These are phyloP conservation scores for Misopates orontium DNA, from an alignment of 257 asterid species.

Conservation along the genomic window DNA sequence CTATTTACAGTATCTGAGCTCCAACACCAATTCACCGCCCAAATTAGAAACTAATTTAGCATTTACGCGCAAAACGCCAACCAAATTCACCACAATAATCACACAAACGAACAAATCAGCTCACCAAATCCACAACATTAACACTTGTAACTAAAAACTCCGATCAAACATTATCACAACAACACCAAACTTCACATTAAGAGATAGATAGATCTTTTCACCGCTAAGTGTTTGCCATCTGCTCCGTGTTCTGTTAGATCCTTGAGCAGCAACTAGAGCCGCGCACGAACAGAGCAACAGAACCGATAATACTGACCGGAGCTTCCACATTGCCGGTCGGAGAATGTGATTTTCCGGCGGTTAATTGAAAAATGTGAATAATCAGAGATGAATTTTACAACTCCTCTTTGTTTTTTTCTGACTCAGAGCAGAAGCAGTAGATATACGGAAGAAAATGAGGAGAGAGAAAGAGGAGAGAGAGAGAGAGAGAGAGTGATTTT, in stretches of 20 bases:
- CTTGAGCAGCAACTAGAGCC: constrained; percentile 57
- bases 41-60: no score
- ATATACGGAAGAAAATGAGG: background rate
- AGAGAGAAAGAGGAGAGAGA: background rate
- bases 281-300: constrained; percentile 46
- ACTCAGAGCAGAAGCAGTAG: background rate
- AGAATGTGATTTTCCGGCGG: constrained; percentile 1
- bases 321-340: constrained; percentile 58
- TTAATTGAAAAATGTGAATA: background rate
- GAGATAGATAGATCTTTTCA: constrained; percentile 19
- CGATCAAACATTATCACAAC: background rate
- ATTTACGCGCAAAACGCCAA: no score
- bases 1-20: no score
- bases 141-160: background rate
- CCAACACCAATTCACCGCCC: no score
- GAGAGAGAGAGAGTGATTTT: no score
- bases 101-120: no score
- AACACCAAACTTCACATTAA: no score
- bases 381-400: no score
- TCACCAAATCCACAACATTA: background rate
- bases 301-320: constrained; percentile 24
- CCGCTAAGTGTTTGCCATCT: constrained; percentile 73
- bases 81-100: background rate
- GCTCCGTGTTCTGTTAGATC: constrained; percentile 37
- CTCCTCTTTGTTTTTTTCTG: constrained; percentile 5